A percentile compares a stretch with the other conserved stretches of the same genome.
Evolutionary conservation across 208 protist genomes (phyloP).

Genomic region (Borovskyia barvae): DNA sequence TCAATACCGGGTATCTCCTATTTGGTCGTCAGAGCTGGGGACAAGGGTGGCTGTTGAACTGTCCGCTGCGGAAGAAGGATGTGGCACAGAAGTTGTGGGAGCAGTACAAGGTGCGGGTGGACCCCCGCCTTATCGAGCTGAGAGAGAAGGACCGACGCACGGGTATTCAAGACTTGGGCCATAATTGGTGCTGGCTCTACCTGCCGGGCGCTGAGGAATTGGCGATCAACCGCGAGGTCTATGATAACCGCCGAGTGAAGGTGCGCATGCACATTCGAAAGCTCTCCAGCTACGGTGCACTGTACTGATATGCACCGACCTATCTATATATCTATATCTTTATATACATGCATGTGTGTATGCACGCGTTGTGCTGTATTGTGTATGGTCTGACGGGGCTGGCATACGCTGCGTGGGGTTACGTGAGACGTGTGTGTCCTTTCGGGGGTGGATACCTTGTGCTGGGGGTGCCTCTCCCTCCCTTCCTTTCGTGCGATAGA

Average conservation of each 20-base stretch:
- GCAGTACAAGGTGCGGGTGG: conserved; percentile 90
- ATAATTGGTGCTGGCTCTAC: conserved; percentile 94
- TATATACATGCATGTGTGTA: too few relatives aligned
- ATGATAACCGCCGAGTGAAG: conserved; percentile 92
- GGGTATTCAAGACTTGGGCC: conserved; percentile 88
- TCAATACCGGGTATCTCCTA: conserved; percentile 91
- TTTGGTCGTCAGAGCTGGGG: conserved; percentile 89
- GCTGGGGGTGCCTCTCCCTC: too few relatives aligned
- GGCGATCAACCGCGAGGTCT: conserved; percentile 88
- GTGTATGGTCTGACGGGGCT: too few relatives aligned
- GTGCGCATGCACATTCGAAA: conserved; percentile 92
- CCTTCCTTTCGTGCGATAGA: too few relatives aligned
- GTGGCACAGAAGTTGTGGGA: conserved; percentile 92
- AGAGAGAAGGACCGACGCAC: conserved; percentile 87
- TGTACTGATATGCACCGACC: too few relatives aligned
- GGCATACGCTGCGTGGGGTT: too few relatives aligned
- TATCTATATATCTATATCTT: too few relatives aligned
- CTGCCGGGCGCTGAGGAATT: conserved; percentile 90
- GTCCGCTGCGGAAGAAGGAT: conserved; percentile 85
- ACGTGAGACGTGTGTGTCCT: too few relatives aligned
- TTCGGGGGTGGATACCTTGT: too few relatives aligned
- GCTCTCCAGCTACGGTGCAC: conserved; percentile 57
- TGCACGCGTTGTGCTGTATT: too few relatives aligned
- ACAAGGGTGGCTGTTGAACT: conserved; percentile 88
- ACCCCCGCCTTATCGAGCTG: conserved; percentile 85